Base-by-base conservation (phyloP, 1,139 yeast genomes). In the Candida sanyaensis region DNA sequence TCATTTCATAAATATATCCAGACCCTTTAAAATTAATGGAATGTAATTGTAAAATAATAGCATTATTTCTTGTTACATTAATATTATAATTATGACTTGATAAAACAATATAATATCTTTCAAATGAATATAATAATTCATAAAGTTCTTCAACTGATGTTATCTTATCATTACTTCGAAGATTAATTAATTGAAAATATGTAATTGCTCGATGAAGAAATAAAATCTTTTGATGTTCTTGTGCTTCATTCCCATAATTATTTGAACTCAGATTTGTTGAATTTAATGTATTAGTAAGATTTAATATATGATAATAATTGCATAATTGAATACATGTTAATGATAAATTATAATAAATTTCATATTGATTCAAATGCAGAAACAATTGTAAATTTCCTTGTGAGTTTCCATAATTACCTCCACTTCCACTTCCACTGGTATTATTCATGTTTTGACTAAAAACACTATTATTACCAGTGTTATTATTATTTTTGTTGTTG, bases 131-230 rank as follows among this genome's bases (percentile, higher is more conserved):
- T 40, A 73, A 55, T 41, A 61, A 59, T 47, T 71, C 75, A 53
- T 63, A 73, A 38, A 73, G 60, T 52, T 73, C 78, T 48, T 62
- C 64, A 34, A 71, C 48, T 48, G 71, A 72, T 8, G 56, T 56
- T 21, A 60, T 54, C 6, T 62, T 55, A 13, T 61, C 61, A 36
- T 62, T 57, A 29, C 43, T 43, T 11, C 63, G 60, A 26, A 63
- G 52, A 50, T 68, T 66, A 12, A 73, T 66, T 41, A 73, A 56
- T 50, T 71, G 75, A 50, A 62, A 71, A 51, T 61, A 70, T 13
- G 72, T 60, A n/a, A 73, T 64, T n/a, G 74, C 65, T 41, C 66
- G 67, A 43, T 71, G 59, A 29, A 73, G 53, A 52, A 68, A 60
- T 41, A 68, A 54, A 17, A 71, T 58, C 47, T 69, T 70, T 46